phyloP scores from a whole-genome alignment of 345 rosid genomes.

The Excoecaria agallocha region DNA sequence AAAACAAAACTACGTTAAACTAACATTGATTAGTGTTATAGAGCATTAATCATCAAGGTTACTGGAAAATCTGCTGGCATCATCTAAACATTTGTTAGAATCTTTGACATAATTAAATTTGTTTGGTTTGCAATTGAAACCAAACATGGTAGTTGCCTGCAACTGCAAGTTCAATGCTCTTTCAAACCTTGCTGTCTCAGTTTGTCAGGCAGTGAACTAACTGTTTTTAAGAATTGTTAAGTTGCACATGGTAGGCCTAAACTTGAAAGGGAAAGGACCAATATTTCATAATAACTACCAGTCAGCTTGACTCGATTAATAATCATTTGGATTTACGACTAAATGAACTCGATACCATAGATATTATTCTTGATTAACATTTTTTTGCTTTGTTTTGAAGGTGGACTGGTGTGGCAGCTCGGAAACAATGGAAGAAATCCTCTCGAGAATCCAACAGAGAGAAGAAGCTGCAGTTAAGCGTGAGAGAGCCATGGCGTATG shows the following conservation, averaged over 20 bases:
- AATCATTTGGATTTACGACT: not conserved
- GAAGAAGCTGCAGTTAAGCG: constrained; percentile 83
- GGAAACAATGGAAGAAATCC: constrained; percentile 81
- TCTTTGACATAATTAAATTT: not conserved
- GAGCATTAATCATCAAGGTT: no score
- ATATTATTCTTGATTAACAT: not conserved
- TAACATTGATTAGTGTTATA: no score
- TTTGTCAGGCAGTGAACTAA: not conserved
- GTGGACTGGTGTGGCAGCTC: constrained; percentile 80
- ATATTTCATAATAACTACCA: not conserved
- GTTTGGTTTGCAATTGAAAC: constrained; percentile 1
- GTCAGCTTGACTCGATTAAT: not conserved
- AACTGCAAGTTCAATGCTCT: not conserved
- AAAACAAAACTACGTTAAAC: no score
- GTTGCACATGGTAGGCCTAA: constrained; percentile 4
- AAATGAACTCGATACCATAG: not conserved
- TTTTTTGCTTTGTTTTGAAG: constrained; percentile 22
- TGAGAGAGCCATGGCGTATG: constrained; percentile 86
- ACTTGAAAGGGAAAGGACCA: not conserved
- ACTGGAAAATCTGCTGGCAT: no score
- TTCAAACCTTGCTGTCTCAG: not conserved
- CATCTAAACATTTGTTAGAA: not conserved
- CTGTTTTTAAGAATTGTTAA: not conserved
- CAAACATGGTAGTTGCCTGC: constrained; percentile 5
- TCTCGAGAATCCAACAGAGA: constrained; percentile 67